These are phyloP conservation scores for Ophiorrhiza pumila DNA, from an alignment of 257 asterid species.

Conservation along the genomic window DNA sequence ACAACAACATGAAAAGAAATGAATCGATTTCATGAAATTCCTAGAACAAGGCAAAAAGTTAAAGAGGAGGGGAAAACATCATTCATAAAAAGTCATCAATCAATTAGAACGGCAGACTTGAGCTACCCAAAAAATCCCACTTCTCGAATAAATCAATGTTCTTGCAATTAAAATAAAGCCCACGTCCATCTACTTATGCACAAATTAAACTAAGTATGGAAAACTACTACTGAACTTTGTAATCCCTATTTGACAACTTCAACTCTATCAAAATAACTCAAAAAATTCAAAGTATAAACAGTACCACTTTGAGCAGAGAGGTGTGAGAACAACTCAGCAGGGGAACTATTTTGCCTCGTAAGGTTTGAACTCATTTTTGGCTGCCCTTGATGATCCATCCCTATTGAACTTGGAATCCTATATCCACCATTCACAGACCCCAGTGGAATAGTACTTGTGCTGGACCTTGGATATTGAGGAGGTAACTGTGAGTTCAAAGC, in stretches of 20 bases:
- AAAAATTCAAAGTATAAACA: not conserved
- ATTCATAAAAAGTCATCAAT: not conserved
- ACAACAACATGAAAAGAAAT: not conserved
- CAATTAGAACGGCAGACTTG: not conserved
- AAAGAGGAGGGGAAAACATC: not conserved
- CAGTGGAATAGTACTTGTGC: constrained; percentile 19
- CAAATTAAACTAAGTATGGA: not conserved
- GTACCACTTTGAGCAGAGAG: constrained; percentile 56
- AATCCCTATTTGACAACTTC: no score
- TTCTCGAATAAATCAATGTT: not conserved
- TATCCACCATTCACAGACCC: constrained; percentile 31
- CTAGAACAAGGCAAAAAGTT: not conserved
- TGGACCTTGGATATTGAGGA: constrained; percentile 68
- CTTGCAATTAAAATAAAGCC: not conserved
- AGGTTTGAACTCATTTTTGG: constrained; percentile 36
- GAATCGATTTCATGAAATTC: not conserved
- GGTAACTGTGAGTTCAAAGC: constrained; percentile 54
- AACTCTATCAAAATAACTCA: not conserved
- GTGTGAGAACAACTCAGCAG: constrained; percentile 65
- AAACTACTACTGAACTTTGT: not conserved
- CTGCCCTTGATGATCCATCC: constrained; percentile 36
- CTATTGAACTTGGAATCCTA: constrained; percentile 30
- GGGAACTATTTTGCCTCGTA: constrained; percentile 68
- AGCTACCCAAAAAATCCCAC: not conserved
- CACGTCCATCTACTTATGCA: not conserved